phyloP scores from a whole-genome alignment of 257 asterid genomes.

The Solanum tacnaense region DNA sequence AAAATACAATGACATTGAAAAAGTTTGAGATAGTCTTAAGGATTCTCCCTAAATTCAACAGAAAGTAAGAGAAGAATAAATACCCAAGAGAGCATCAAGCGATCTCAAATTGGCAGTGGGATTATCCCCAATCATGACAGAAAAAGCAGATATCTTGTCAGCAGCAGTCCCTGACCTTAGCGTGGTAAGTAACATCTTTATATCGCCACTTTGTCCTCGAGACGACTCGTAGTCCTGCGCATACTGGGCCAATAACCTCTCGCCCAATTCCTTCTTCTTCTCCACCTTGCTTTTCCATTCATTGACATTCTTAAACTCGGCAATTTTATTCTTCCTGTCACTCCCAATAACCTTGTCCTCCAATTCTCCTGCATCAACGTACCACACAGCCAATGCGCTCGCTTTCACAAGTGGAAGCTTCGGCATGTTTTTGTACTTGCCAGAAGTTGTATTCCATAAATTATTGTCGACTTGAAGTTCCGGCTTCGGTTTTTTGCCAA shows the following conservation, averaged over 20 bases:
- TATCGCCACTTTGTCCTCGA: conserved; percentile 75
- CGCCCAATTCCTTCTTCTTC: conserved; percentile 72
- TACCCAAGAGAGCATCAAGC: conserved; percentile 76
- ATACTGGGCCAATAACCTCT: conserved; percentile 69
- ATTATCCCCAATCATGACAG: conserved; percentile 88
- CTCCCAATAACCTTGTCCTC: conserved; percentile 63
- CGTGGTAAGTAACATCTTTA: conserved; percentile 76
- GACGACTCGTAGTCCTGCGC: conserved; percentile 60
- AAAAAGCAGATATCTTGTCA: conserved; percentile 84
- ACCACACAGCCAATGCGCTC: conserved; percentile 46
- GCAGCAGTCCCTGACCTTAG: conserved; percentile 96
- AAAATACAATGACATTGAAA: not conserved
- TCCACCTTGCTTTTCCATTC: conserved; percentile 76
- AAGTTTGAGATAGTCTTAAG: not conserved
- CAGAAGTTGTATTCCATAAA: not conserved
- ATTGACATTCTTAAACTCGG: conserved; percentile 32
- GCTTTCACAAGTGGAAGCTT: conserved; percentile 74
- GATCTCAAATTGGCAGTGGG: conserved; percentile 79
- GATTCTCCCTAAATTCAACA: not conserved
- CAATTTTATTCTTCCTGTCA: conserved; percentile 20
- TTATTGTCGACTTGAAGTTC: not conserved
- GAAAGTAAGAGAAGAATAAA: not conserved
- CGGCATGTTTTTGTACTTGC: conserved; percentile 47
- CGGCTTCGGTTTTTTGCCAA: conserved; percentile 2
- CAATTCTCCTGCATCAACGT: conserved; percentile 53